phyloP scores from a whole-genome alignment of 192 early-diverging fungal genomes.

The Rhizophlyctis rosea region DNA sequence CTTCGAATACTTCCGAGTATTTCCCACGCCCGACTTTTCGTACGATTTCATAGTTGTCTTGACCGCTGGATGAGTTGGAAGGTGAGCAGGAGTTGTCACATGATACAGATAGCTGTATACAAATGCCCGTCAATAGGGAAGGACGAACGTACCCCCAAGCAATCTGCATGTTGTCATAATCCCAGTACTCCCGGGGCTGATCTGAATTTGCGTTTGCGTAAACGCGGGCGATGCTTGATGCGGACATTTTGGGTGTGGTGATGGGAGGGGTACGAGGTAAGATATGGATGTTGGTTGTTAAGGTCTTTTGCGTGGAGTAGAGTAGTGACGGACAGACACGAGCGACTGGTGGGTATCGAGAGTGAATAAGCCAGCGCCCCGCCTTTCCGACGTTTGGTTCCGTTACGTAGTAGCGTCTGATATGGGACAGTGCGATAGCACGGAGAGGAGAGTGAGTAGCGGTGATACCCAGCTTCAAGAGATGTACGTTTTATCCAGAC shows the following conservation, averaged over 20 bases:
- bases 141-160: conserved; percentile 77
- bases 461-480: too few species aligned
- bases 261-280: too few species aligned
- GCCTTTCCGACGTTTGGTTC: too few species aligned
- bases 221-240: conserved; percentile 63
- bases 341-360: too few species aligned
- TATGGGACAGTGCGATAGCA: too few species aligned
- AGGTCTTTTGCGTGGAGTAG: too few species aligned
- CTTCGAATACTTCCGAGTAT: conserved; percentile 99
- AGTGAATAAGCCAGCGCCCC: too few species aligned
- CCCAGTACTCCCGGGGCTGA: conserved; percentile 87
- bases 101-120: conserved; percentile 1
- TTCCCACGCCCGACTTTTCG: conserved; percentile 98
- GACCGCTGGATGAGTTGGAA: conserved; percentile 58
- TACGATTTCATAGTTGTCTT: conserved; percentile 97
- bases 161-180: conserved; percentile 92
- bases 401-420: too few species aligned
- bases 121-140: not conserved
- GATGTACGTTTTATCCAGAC: too few species aligned
- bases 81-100: not conserved
- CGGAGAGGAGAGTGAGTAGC: too few species aligned
- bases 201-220: conserved; percentile 87
- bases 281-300: too few species aligned
- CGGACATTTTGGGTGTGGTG: not conserved
- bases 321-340: too few species aligned